Evolutionary conservation across 176 grass and related monocot species (phyloP), one percentile per base, ranked within the genome.

Genomic region (Oryza meyeriana): DNA sequence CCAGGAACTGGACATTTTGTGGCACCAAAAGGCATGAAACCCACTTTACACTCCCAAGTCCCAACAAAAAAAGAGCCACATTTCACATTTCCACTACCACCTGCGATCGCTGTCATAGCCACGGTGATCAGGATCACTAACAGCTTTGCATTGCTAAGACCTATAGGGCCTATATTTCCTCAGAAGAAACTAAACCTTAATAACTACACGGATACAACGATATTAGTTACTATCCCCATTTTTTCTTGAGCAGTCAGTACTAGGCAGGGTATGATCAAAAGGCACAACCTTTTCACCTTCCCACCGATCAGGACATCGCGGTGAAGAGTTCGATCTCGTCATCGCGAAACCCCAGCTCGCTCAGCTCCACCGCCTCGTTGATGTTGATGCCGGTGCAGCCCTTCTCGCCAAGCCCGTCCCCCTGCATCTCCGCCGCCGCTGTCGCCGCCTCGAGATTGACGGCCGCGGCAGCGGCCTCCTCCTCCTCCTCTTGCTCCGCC

Each of bases 321-420:
- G 45, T 67, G 44, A 90, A 44, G 41, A 82, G 38, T 11, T 79
- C 88, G 79, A 77, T 71, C 44, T 86, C 88, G 66, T 90, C 83
- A 14, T 82, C 18, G 66, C 79, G 73, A 20, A 89, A 85, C 12
- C 88, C 88, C 42, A 89, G 57, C 26, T 89, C 88, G 44, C 83
- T 77, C 63, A 89, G 83, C 67, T 89, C 78, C 65, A 85, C 88
- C 26, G 83, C 6, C 33, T 85, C 73, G 59, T 84, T 88, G 47
- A 88, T 47, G 86, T 79, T 58, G 79, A 85, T 71, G 55, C 58
- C 78, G 34, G 44, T 71, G 71, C 44, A 29, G 40, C n/a, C 64
- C 33, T 61, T 80, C 64, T 50, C 69, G 13, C 39, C 77, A 17
- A 75, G 22, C 39, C 31, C 72, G 12, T 62, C 62, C 10, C 14